Percentiles rank a stretch among this genome's conserved stretches.
Evolutionary conservation across 2,329 filamentous ascomycete species (phyloP).

Genomic region (Beauveria asiatica): DNA sequence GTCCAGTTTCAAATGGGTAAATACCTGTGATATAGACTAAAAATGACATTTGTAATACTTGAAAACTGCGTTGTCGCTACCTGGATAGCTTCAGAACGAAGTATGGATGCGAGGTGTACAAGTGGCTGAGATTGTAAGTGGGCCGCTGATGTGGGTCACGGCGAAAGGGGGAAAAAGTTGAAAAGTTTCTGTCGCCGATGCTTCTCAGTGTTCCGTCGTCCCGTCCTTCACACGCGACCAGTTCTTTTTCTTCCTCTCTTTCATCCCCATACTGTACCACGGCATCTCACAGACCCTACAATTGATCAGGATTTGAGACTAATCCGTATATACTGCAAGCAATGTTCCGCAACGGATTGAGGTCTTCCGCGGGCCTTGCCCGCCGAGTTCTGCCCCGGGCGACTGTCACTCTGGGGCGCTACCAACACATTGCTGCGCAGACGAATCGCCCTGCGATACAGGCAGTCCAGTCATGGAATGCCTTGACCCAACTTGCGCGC

Average conservation of each 20-base stretch:
- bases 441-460: constrained; percentile 16
- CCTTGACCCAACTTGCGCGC: constrained; percentile 20
- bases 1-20: too few species aligned
- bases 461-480: constrained; percentile 16
- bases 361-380: constrained; percentile 31
- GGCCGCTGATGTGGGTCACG: not conserved
- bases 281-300: not conserved
- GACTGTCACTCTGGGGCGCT: constrained; percentile 22
- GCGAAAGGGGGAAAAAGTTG: constrained; percentile 9
- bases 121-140: not conserved
- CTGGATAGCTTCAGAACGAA: too few species aligned
- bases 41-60: too few species aligned
- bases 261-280: not conserved
- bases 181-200: not conserved
- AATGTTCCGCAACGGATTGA: constrained; percentile 23
- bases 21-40: too few species aligned
- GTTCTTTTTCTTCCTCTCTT: not conserved
- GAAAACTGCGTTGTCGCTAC: too few species aligned
- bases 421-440: constrained; percentile 1
- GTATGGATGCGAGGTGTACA: not conserved
- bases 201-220: not conserved
- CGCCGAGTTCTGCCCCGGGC: constrained; percentile 22
- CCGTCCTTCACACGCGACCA: not conserved
- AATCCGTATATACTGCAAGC: not conserved
- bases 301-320: not conserved